These are phyloP conservation scores for Aspergillus ruber DNA, from an alignment of 2,329 filamentous ascomycete species.

Conservation along the genomic window DNA sequence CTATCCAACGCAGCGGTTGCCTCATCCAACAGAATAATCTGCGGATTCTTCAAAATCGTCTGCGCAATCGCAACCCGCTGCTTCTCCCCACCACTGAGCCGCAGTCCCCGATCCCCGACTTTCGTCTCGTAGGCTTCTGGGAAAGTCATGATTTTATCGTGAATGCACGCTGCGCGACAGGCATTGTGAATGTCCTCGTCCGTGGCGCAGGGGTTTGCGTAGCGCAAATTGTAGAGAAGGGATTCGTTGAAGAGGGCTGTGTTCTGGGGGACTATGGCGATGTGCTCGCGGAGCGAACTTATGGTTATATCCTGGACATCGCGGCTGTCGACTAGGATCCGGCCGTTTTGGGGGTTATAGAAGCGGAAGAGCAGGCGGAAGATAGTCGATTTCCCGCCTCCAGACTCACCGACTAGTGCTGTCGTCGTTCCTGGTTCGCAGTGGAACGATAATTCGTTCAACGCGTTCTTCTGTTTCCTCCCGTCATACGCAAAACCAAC, in stretches of 20 bases:
- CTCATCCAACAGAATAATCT: conserved; percentile 88
- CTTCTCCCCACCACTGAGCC: conserved; percentile 85
- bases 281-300: conserved; percentile 82
- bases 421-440: conserved; percentile 88
- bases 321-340: conserved; percentile 75
- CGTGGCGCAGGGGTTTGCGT: conserved; percentile 73
- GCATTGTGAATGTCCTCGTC: conserved; percentile 77
- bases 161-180: conserved; percentile 80
- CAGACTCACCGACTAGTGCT: conserved; percentile 94
- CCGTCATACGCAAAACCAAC: conserved; percentile 84
- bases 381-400: conserved; percentile 92
- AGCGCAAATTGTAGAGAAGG: conserved; percentile 89
- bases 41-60: conserved; percentile 85
- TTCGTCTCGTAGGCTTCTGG: conserved; percentile 84
- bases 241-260: conserved; percentile 93
- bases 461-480: conserved; percentile 65
- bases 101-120: conserved; percentile 81
- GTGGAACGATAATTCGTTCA: conserved; percentile 77
- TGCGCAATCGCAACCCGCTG: conserved; percentile 90
- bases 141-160: conserved; percentile 84
- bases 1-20: conserved; percentile 87
- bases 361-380: conserved; percentile 95
- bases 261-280: conserved; percentile 95
- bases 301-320: conserved; percentile 84
- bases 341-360: conserved; percentile 77